Evolutionary conservation across 2,329 filamentous ascomycete species (phyloP), one percentile per base, ranked within the genome.

Genomic region (Paecilomyces niveus): DNA sequence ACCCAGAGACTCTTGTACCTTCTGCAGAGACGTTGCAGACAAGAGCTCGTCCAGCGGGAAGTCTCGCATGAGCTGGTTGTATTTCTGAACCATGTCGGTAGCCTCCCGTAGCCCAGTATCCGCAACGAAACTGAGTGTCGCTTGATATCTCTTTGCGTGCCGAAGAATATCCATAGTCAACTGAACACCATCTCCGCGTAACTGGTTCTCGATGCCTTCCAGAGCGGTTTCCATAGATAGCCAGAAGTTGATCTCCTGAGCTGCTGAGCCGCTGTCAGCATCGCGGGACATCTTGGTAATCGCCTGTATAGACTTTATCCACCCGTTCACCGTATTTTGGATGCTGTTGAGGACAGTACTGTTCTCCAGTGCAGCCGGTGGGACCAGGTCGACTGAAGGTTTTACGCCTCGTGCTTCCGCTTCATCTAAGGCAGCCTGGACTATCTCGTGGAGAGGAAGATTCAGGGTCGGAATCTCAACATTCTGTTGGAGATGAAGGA

Each of bases 171-270:
- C 93, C 72, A 99, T 83, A 0, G 95, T 97, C 68, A 99, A 77
- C 65, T 86, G 82, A 21, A 99, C 93, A 29, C 94, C 94, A 58
- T 96, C 90, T 63, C 92, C 92, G 62, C 87, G 83, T 58, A 99
- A 83, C 73, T 97, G 93, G 49, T 83, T 85, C 72, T 97, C 93
- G 60, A 99, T 96, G 29, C 89, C 89, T 72, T 97, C 92, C 63
- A 99, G 77, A 3, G 92, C 90, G 15, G 88, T 89, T 74, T 99
- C 95, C 89, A 99, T 96, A 1, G 92, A 95, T 55, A 99, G 76
- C 94, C 94, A 99, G 71, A 99, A 99, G 74, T 97, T 97, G 74
- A 99, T 96, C 74, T 99, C 94, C 73, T 97, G 94, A 58, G 90
- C 93, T 32, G 94, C 94, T 22, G 92, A 96, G 32, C 86, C 82